Evolutionary conservation across 2,329 filamentous ascomycete species (phyloP), one percentile per base, ranked within the genome.

Genomic region (Thielaviopsis euricoi): DNA sequence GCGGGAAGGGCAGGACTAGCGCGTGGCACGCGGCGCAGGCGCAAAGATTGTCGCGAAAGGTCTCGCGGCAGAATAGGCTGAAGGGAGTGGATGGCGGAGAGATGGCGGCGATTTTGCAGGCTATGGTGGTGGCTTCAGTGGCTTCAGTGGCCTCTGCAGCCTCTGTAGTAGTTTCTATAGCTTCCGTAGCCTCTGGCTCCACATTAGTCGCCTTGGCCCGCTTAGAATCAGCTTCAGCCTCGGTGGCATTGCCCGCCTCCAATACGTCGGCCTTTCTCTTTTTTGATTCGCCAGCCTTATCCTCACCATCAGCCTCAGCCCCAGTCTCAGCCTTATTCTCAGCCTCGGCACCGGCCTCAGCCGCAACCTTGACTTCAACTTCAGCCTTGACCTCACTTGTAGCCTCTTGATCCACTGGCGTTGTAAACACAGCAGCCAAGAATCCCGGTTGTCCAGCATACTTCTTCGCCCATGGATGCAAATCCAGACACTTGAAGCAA

Each of bases 401-500:
- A 46, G 26, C 19, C 15, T 23, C 48, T 7, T 17, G 19, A 23
- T 22, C 17, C 23, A 25, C n/a, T 65, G 65, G 52, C 1, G 66
- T 62, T 6, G 71, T 67, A 60, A 82, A 84, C 0, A 96, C 79
- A 0, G 90, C 79, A 0, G 81, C 75, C 0, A 97, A 74, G 65
- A 98, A 97, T 0, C 90, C 89, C 0, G 80, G 67, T 0, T 86
- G 80, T 1, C 86, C 85, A 6, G 87, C 89, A 67, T 97, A 97
- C 62, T 77, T 76, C 72, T 91, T 94, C 68, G 97, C 85, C 93
- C 93, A 98, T 0, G 89, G 87, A 64, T 89, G 81, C 1, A 89
- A 81, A 48, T 90, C 83, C 15, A 95, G 79, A 64, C 93, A 98
- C 67, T 95, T 94, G 74, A 93, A 95, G 74, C 93, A 98, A 43